A percentile compares a stretch with the other conserved stretches of the same genome.
phyloP scores from a whole-genome alignment of 2,329 filamentous ascomycete species.

The Coleophoma cylindrospora region DNA sequence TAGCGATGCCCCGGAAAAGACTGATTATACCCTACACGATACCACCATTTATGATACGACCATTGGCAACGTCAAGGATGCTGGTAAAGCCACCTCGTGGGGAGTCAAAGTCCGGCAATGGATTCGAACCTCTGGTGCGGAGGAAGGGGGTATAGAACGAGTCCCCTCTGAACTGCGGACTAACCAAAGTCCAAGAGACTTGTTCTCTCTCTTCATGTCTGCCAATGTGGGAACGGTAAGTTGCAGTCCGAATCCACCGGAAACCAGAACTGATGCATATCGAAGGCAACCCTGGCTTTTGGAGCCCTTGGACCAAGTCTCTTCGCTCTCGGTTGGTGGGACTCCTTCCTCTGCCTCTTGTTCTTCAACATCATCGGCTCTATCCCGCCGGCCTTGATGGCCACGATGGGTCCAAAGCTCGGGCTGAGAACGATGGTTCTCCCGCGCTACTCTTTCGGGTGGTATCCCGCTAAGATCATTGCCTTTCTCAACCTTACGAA shows the following conservation, averaged over 20 bases:
- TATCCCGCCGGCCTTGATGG: slow-evolving; percentile 16
- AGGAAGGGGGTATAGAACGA: slow-evolving; percentile 1
- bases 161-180: not conserved
- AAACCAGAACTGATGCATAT: not conserved
- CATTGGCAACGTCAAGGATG: not conserved
- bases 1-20: not conserved
- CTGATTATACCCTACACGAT: not conserved
- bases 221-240: slow-evolving; percentile 1
- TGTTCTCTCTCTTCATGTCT: slow-evolving; percentile 1
- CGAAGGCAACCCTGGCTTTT: not conserved
- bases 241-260: not conserved
- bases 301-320: not conserved
- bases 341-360: slow-evolving; percentile 16
- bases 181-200: not conserved
- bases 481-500: slow-evolving; percentile 11
- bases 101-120: not conserved
- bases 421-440: slow-evolving; percentile 24
- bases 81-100: not conserved
- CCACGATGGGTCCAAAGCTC: slow-evolving; percentile 22
- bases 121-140: slow-evolving; percentile 1
- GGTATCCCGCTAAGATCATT: slow-evolving; percentile 11
- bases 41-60: not conserved
- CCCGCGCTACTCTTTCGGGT: slow-evolving; percentile 25
- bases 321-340: slow-evolving; percentile 19
- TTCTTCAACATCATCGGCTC: slow-evolving; percentile 24